These are phyloP conservation scores for Avena insularis DNA, from an alignment of 176 grass and related monocot species.

Conservation along the genomic window DNA sequence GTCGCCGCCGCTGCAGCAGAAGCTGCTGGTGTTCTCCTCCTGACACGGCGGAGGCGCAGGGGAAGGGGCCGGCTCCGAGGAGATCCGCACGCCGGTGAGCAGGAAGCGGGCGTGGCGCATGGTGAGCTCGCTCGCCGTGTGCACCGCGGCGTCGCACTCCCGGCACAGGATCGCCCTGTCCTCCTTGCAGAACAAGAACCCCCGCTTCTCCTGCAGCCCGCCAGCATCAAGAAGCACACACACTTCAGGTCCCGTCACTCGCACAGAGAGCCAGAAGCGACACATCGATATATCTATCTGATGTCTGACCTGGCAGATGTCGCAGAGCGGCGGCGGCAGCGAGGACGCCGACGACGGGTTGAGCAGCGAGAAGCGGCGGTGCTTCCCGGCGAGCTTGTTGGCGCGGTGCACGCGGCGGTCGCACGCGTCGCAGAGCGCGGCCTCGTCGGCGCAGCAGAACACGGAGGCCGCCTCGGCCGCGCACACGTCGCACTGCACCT, in stretches of 20 bases:
- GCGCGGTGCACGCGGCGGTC: conserved; percentile 75
- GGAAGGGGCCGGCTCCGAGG: conserved; percentile 59
- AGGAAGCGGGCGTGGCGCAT: conserved; percentile 86
- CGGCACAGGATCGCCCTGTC: conserved; percentile 92
- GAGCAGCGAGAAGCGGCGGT: conserved; percentile 76
- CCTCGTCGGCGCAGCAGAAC: conserved; percentile 94
- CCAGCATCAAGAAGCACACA: neutral
- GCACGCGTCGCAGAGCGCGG: conserved; percentile 77
- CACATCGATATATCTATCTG: neutral
- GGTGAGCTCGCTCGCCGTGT: conserved; percentile 64
- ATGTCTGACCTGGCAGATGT: conserved; percentile 81
- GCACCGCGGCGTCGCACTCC: conserved; percentile 87
- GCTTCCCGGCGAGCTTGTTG: conserved; percentile 81
- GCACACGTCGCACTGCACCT: conserved; percentile 90
- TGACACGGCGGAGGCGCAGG: conserved; percentile 27
- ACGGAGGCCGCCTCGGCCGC: conserved; percentile 68
- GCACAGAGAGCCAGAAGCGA: neutral
- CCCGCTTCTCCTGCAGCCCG: conserved; percentile 73
- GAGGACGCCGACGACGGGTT: conserved; percentile 28
- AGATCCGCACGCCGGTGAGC: conserved; percentile 83
- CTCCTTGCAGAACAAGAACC: conserved; percentile 94
- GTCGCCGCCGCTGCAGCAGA: conserved; percentile 41
- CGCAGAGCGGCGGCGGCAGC: conserved; percentile 63
- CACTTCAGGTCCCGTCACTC: too few relatives aligned
- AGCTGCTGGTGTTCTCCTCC: conserved; percentile 50